phyloP scores from a whole-genome alignment of 23 red algal species.

The Gracilaria caudata region DNA sequence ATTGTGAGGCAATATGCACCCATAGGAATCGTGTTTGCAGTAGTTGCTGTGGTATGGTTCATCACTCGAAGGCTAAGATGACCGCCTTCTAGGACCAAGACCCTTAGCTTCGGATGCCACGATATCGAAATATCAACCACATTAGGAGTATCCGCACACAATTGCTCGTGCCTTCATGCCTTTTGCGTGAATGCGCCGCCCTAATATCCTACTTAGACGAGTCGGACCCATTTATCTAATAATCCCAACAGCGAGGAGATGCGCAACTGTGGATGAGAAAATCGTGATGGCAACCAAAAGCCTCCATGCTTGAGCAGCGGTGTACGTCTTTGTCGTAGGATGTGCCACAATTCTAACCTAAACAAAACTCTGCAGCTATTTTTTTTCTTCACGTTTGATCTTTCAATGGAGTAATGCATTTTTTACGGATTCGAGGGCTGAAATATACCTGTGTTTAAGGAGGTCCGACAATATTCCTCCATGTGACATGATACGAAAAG shows the following conservation, averaged over 20 bases:
- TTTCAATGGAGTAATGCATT: neutral
- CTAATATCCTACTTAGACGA: neutral
- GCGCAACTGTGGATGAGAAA: neutral
- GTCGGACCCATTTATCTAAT: neutral
- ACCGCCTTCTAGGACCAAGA: neutral
- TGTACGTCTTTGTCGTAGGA: neutral
- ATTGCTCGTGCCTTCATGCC: neutral
- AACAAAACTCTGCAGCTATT: neutral
- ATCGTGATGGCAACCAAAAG: neutral
- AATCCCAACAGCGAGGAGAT: neutral
- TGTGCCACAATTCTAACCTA: neutral
- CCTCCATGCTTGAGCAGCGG: neutral
- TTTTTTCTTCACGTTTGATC: no score
- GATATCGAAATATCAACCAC: neutral
- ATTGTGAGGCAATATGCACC: constrained; percentile 86
- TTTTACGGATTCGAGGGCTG: neutral
- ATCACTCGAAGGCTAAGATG: constrained; percentile 39
- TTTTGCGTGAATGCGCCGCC: neutral
- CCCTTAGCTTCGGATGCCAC: neutral
- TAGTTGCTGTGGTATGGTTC: constrained; percentile 63
- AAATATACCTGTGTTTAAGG: neutral
- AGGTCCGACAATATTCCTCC: constrained; percentile 36
- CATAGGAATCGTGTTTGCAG: constrained; percentile 52
- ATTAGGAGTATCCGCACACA: neutral
- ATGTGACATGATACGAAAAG: constrained; percentile 10